Evolutionary conservation across 1,284 basidiomycete genomes (phyloP), one percentile per base, ranked within the genome.

Genomic region (Phlebopus sp.): DNA sequence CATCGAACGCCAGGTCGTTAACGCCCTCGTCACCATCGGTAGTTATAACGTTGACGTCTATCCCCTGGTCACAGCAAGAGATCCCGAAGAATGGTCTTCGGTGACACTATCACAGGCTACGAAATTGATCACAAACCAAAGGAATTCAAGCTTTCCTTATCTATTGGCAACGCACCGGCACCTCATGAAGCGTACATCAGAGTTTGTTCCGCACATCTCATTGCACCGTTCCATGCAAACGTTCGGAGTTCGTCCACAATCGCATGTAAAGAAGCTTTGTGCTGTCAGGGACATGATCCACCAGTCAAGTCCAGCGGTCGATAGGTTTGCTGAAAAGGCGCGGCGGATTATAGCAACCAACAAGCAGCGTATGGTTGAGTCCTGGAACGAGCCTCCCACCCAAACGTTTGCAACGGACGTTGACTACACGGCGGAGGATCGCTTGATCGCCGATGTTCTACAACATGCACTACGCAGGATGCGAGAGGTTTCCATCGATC

Each of bases 111-210:
- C 63, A 2, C 71, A 83, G 37, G 78, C 77, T n/a, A 76, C 78
- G 4, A 55, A 65, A 13, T 57, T 78, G 6, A 53, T 84, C 11
- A 53, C 44, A 15, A 48, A 50, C 21, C 59, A 69, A 5, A 42
- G 56, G 3, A 57, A 64, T 13, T 62, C 70, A 35, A 61, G 66
- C 14, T 57, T 72, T 39, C 56, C 75, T 43, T 66, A 69, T 32
- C 59, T 77, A 8, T 79, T 90, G 52, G 90, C 87, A 0, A 75
- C 86, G 0, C 92, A 97, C 67, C 77, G 77, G 47, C 77, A 84
- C 51, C 69, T 97, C 53, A 87, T 96, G 81, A 65, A 71, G 8
- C 70, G 79, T 11, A 64, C 82, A 1, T 59, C 77, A 15, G 69
- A 84, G 40, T 98, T 90, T 56, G 62, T 88, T 17, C 81, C 84